Evolutionary conservation across 2,329 filamentous ascomycete genomes (phyloP), one percentile per base, ranked within the genome.

Genomic region (Paecilomyces variotii): DNA sequence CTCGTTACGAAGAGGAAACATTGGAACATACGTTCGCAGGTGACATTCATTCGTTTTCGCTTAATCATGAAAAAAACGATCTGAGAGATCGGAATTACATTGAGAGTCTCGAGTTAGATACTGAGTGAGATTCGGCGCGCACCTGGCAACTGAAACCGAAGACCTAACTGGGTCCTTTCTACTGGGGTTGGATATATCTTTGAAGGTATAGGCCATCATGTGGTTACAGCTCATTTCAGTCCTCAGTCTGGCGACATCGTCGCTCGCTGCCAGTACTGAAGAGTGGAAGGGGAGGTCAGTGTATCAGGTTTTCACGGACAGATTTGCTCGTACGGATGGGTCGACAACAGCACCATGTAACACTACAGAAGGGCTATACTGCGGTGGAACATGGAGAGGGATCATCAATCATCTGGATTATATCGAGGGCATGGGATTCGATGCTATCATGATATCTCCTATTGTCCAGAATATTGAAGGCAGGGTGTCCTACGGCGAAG

Each of bases 371-470:
- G 67, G 70, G 5, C 49, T 72, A 4, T 80, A 81, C 61, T 83
- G 81, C 60, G 80, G 80, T 53, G 80, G 80, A 9, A 80, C 79
- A 25, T 82, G 78, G 74, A 71, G 74, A 61, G 79, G 79, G 6
- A 75, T 79, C 3, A 76, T 78, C 58, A 70, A 75, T 39, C 73
- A 78, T 26, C 69, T 82, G 7, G 79, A 81, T 63, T 82, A 82
- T 63, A 81, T 82, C 59, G 71, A 79, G 59, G 73, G 68, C 11
- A 74, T 80, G 68, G 79, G 79, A 0, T 81, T 82, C 57, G 76
- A 79, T 65, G 77, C 79, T 4, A 70, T 81, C 30, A 78, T 72
- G 73, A 76, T 76, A 49, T 75, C 72, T 6, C 71, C 52, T 24
- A 71, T 79, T 24, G 70, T 74, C 27, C 66, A 74, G 59, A 75